A percentile compares a stretch with the other conserved stretches of the same genome.
These are phyloP conservation scores for Cladosporium sp. DNA, from an alignment of 2,329 filamentous ascomycete genomes.

Conservation along the genomic window DNA sequence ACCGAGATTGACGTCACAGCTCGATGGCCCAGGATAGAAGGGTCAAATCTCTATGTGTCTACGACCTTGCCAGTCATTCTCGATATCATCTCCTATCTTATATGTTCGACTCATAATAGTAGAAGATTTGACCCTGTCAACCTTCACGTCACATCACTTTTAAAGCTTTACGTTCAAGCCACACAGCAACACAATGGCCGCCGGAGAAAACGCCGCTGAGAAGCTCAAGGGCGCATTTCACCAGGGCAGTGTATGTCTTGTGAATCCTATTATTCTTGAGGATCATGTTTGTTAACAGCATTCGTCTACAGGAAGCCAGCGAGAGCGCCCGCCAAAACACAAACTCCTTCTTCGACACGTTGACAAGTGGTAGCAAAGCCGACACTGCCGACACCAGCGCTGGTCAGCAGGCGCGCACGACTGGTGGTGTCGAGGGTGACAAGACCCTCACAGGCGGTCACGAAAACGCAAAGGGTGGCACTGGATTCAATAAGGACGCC, in stretches of 20 bases:
- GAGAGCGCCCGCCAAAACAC: conserved; percentile 25
- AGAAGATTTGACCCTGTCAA: no score
- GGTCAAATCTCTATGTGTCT: no score
- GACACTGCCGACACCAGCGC: conserved; percentile 11
- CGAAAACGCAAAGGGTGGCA: not conserved
- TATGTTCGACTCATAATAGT: no score
- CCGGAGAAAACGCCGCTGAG: conserved; percentile 23
- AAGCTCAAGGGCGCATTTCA: conserved; percentile 23
- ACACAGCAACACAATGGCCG: conserved; percentile 14
- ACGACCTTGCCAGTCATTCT: no score
- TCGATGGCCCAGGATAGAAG: no score
- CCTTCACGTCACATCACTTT: no score
- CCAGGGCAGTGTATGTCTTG: conserved; percentile 16
- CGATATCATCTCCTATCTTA: no score
- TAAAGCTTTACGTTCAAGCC: not conserved
- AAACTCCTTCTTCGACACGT: conserved; percentile 24
- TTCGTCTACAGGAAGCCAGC: conserved; percentile 15
- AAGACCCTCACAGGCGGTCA: conserved; percentile 1
- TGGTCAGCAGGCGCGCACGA: conserved; percentile 17
- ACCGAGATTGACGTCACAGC: no score
- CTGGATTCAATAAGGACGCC: conserved; percentile 8
- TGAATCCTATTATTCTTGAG: not conserved
- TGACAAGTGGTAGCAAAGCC: conserved; percentile 17
- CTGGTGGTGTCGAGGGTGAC: conserved; percentile 16
- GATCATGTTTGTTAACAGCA: not conserved